phyloP scores from a whole-genome alignment of 306 rosid species.

The Potentilla sterilis region DNA sequence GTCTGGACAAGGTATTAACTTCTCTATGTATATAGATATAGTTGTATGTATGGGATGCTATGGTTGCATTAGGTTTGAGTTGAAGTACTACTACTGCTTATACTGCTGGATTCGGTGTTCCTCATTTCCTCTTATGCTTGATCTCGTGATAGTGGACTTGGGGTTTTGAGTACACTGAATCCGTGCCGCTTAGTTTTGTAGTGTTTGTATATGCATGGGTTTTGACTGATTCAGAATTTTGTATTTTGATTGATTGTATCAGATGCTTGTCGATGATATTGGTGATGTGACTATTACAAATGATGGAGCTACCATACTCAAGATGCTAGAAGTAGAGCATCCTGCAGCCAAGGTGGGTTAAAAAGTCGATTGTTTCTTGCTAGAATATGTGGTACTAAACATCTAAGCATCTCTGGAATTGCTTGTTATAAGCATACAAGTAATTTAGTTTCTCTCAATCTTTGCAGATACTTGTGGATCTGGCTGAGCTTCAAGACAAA shows the following conservation, averaged over 20 bases:
- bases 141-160: not conserved
- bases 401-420: not conserved
- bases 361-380: not conserved
- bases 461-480: constrained; percentile 83
- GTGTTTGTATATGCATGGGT: not conserved
- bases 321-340: constrained; percentile 96
- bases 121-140: not conserved
- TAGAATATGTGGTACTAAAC: not conserved
- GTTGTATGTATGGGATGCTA: not conserved
- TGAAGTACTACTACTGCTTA: not conserved
- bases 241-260: constrained; percentile 22
- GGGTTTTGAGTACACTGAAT: not conserved
- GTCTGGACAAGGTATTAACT: constrained; percentile 81
- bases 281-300: constrained; percentile 95
- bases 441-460: not conserved
- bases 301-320: constrained; percentile 95
- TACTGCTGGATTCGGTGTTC: not conserved
- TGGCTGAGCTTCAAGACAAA: constrained; percentile 92
- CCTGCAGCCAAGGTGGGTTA: constrained; percentile 91
- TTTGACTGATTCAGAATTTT: not conserved
- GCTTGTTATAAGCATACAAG: not conserved
- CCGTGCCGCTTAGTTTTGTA: not conserved
- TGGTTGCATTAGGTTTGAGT: not conserved
- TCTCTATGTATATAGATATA: not conserved
- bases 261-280: constrained; percentile 97